Evolutionary conservation across 805 yeast genomes (phyloP), one percentile per base, ranked within the genome.

Genomic region (Grigorovia jiainica): DNA sequence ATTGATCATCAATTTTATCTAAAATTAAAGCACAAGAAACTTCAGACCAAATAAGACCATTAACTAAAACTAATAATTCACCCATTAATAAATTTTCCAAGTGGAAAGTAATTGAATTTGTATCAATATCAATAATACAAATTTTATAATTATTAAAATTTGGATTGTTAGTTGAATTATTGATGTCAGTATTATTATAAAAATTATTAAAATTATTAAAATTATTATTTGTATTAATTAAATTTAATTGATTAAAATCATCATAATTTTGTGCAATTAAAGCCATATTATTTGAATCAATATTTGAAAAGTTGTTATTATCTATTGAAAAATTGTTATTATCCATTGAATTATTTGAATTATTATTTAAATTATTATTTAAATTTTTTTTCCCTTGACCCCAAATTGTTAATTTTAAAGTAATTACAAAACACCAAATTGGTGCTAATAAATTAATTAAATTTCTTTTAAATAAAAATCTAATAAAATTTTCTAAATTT

Each of bases 31-130:
- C 77, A 31, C 74, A 67, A 0, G 78, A 68, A 1, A 77, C 76
- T 52, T 79, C 85, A 20, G 78, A 73, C 87, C 87, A 81, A 11
- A 74, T 68, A 18, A 80, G 71, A 18, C 85, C 86, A 51, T 81
- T 80, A 4, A 81, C 85, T 42, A 67, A 60, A 10, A 70, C 70
- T 36, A 66, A 61, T 5, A 72, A 54, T 42, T 62, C 70, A 39
- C 69, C 68, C 42, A 67, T 64, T 36, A 58, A 55, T 16, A 68
- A 67, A 39, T 73, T 68, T 39, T 69, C 65, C 27, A 76, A 57
- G 44, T 72, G 76, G 48, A 75, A 73, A 2, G 73, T 72, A 30
- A 76, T 64, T 17, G 75, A 60, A 8, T 77, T 74, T 29, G 74
- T 71, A 18, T 76, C 75, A 13, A 74, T 72, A 47, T 69, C 70